Base-by-base conservation (phyloP, 768 basidiomycete species). In the Cystofilobasidium macerans region DNA sequence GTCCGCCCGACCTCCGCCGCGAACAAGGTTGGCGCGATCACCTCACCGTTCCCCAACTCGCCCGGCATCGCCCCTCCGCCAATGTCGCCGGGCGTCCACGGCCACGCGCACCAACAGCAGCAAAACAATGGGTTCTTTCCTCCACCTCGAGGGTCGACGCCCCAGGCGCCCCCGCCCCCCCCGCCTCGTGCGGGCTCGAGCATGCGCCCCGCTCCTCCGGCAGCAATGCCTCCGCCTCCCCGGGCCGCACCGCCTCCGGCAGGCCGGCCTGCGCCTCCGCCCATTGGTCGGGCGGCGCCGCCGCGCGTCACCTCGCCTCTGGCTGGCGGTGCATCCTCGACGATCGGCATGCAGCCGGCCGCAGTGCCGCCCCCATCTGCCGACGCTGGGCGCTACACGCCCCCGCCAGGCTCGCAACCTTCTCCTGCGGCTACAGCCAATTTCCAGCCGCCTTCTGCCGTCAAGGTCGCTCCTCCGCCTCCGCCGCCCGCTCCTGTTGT, bases 11-110 rank as follows among this genome's bases (percentile, higher is more conserved):
- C 81, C 7, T 71, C 79, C 35, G 80, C 75, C 62, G 69, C 78
- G 13, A 76, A 73, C 62, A 88, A 87, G 71, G 40, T 26, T 3
- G 79, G 80, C 9, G 82, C 92, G 2, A 93, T 97, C 71, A 84
- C 85, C 11, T 82, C 89, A 12, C 93, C 93, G 0, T 95, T 98
- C 83, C 88, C 91, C 11, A 86, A 87, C 71, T 79, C 82, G 62
- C 60, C 62, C 28, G 60, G 28, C 14, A 69, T 70, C 12, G 67
- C 71, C 22, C 71, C 73, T 35, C 70, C 71, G 28, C 72, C 73
- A 43, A 67, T n/a, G 67, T 69, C 18, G 53, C 70, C 48, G 14
- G 51, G 42, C 1, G 62, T 43, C 16, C 13, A 28, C 40, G 40
- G 56, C 45, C 45, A 42, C n/a, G 54, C 53, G n/a, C 65, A 61